Evolutionary conservation across 225 moss, liverwort and hornwort genomes (phyloP).

Genomic region (Pseudoscleropodium purum): DNA sequence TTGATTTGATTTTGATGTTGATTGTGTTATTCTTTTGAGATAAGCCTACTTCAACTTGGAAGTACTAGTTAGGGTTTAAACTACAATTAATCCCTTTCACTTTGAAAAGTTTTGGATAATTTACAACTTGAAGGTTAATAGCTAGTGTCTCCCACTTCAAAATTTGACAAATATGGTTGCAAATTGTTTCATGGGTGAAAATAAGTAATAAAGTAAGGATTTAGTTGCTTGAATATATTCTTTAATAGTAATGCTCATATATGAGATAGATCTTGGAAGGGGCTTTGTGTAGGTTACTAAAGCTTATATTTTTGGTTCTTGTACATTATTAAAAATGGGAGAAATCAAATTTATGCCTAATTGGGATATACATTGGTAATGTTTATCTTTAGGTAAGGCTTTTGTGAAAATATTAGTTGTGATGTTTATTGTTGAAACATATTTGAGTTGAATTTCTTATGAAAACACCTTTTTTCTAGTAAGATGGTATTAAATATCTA

Average conservation of each 20-base stretch:
- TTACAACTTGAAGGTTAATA: accelerated
- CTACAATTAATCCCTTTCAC: no score
- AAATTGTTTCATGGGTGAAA: no score
- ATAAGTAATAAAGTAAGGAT: no score
- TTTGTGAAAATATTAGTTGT: background rate
- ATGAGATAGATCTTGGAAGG: accelerated
- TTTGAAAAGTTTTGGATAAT: no score
- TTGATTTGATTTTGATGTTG: no score
- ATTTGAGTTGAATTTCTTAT: background rate
- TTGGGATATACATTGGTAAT: background rate
- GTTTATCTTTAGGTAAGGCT: background rate
- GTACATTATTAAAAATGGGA: accelerated
- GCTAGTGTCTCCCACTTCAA: no score
- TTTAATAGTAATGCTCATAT: accelerated
- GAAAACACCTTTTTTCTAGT: background rate
- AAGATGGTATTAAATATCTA: background rate
- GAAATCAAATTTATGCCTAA: background rate
- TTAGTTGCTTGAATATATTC: background rate
- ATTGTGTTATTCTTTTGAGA: no score
- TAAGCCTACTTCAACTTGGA: no score
- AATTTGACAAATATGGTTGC: background rate
- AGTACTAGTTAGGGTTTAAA: no score
- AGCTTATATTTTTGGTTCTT: no score
- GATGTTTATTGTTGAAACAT: accelerated
- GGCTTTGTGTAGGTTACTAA: background rate